Base-by-base conservation (phyloP, 306 rosid genomes). In the Rosa rugosa region DNA sequence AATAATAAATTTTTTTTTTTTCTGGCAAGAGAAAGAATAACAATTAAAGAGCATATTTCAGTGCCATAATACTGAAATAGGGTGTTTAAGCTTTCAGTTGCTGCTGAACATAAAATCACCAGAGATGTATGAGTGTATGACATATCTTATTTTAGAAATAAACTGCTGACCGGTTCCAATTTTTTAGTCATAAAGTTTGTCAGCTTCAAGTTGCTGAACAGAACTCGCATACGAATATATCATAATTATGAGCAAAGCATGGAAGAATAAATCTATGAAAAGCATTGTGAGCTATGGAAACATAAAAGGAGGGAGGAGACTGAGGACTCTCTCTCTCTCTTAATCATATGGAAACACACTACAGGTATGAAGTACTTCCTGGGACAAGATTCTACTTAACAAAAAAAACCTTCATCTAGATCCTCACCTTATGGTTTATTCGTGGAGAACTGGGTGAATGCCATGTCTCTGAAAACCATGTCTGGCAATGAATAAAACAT, bases 401-500 rank as follows among this genome's bases (percentile, higher is more conserved):
- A 17, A 50, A 54, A n/a, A 3, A 23, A 11, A 59, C 0, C 36
- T 23, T 59, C 10, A 31, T 5, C 40, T 14, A 14, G 42, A 63
- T 27, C 40, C 71, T 87, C 77, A 90, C 98, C 98, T 87, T 87
- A 23, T 71, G 69, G 44, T 89, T 89, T 77, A 93, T 76, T 89
- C 89, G 90, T 40, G 99, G 97, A 79, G 99, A 93, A 79, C 56
- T 79, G 83, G 91, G 84, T 66, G 97, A 91, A 77, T 91, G 90
- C 99, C 99, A 95, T 54, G 93, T 93, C 86, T 86, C 89, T 6
- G 84, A 71, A 83, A 80, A 80, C 93, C 79, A 88, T 45, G 99
- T 91, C 85, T 93, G 98, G 87, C 98, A 95, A 86, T 93, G 99
- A 81, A 84, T 75, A 82, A 91, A 95, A 77, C 99, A 93, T 46